phyloP scores from a whole-genome alignment of 805 yeast genomes.

The Metschnikowia rubicola region DNA sequence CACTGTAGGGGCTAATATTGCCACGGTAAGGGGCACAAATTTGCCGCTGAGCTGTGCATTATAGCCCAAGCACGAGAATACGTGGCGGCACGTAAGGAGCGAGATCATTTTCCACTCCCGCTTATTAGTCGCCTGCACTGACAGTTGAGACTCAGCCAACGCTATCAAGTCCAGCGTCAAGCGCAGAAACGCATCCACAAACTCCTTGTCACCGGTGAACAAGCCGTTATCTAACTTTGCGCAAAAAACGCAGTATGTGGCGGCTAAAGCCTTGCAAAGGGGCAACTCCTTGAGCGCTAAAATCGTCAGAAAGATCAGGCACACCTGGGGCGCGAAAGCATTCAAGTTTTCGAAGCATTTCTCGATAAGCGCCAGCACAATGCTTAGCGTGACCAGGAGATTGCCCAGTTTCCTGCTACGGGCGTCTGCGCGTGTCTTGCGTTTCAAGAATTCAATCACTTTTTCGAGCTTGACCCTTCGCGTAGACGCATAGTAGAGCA shows the following conservation, averaged over 20 bases:
- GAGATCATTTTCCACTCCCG: conserved; percentile 47
- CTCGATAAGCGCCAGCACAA: conserved; percentile 64
- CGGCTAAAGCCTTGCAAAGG: conserved; percentile 50
- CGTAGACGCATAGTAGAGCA: conserved; percentile 86
- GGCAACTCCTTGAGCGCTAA: conserved; percentile 57
- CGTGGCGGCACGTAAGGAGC: conserved; percentile 36
- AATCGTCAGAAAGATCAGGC: conserved; percentile 54
- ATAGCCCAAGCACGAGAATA: conserved; percentile 38
- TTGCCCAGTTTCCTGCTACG: conserved; percentile 69
- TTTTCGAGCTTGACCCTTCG: conserved; percentile 85
- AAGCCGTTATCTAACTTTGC: conserved; percentile 49
- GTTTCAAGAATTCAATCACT: conserved; percentile 66
- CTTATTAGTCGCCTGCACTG: conserved; percentile 24
- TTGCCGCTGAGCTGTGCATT: conserved; percentile 26
- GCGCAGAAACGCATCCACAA: conserved; percentile 43
- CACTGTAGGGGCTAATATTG: conserved; percentile 37
- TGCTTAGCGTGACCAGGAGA: conserved; percentile 73
- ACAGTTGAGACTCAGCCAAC: conserved; percentile 15
- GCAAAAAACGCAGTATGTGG: conserved; percentile 45
- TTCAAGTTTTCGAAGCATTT: conserved; percentile 82
- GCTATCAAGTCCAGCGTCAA: conserved; percentile 20
- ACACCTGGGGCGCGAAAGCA: conserved; percentile 69
- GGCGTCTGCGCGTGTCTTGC: conserved; percentile 59
- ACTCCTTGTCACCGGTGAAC: conserved; percentile 61
- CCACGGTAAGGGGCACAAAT: conserved; percentile 33